Base-by-base conservation (phyloP, 2,329 filamentous ascomycete genomes). In the Sphaerostilbella broomeana region DNA sequence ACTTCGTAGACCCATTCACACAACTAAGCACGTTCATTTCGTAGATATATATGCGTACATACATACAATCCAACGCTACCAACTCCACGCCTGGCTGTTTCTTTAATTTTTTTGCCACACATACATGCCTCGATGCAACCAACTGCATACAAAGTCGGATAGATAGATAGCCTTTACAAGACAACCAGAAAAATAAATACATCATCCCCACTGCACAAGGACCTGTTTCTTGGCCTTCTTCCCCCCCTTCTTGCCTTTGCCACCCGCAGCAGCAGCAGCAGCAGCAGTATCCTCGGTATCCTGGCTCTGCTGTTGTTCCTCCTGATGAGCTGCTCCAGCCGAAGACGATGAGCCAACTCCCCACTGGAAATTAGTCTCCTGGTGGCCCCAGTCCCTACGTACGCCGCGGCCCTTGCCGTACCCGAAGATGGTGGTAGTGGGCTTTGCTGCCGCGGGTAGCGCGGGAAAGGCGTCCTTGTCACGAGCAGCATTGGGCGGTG, bases 381-480 rank as follows among this genome's bases (percentile, higher is more conserved):
- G 60, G 5, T 54, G 51, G 7, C 67, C 70, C 26, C 68, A 61
- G 50, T 80, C 76, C 28, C 77, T 60, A 32, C 74, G 65, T 12
- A 81, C 75, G 21, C 67, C 59, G 4, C 63, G 58, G 4, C 76
- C 64, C 4, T 64, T 59, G 2, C 77, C 77, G 49, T 80, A 79
- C 3, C 75, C 75, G 39, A 79, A 79, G 30, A 81, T 77, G 0
- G 74, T 77, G 2, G 74, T 78, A 28, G 68, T 67, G 3, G 75
- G 74, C 53, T 81, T 95, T 0, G 84, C 74, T 1, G 87, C 88
- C 0, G 79, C 72, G 0, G 89, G 89, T 1, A 95, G 71, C 2
- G 87, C 81, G 0, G 89, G 90, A 62, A 95, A 95, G 0, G 80
- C 78, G 46, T 89, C 82, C 30, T 64, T 63, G 32, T 58, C 61